Percentiles rank a stretch among this genome's conserved stretches.
phyloP scores from a whole-genome alignment of 495 filamentous ascomycete species.

The Podospora didyma region DNA sequence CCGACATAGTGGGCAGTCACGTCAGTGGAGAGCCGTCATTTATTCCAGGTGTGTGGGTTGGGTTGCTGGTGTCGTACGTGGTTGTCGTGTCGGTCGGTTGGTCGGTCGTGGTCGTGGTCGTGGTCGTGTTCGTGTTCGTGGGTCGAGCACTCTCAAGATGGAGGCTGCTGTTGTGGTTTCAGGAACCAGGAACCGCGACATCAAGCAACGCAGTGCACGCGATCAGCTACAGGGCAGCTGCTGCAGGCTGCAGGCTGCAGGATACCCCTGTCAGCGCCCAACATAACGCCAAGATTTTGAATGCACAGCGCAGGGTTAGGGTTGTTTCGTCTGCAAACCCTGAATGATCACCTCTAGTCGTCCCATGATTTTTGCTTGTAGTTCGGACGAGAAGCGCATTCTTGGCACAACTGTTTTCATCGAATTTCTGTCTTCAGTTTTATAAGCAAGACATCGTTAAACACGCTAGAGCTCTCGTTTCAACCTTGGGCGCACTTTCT shows the following conservation, averaged over 20 bases:
- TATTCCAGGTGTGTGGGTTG: neutral
- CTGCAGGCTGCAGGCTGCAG: neutral
- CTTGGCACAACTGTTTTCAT: too few relatives aligned
- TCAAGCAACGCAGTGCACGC: neutral
- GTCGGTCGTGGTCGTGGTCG: neutral
- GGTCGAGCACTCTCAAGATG: too few relatives aligned
- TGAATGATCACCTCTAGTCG: too few relatives aligned
- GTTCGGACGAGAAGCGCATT: too few relatives aligned
- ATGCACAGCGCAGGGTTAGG: neutral
- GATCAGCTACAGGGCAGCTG: neutral
- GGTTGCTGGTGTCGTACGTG: neutral
- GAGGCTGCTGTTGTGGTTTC: neutral
- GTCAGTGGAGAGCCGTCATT: conserved; percentile 7
- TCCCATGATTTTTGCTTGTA: too few relatives aligned
- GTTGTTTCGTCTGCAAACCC: too few relatives aligned
- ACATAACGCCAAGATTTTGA: neutral
- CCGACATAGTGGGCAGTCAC: conserved; percentile 29
- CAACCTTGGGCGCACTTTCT: too few relatives aligned
- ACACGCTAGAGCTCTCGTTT: too few relatives aligned
- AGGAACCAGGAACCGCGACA: neutral
- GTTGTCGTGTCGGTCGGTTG: neutral
- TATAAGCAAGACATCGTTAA: too few relatives aligned
- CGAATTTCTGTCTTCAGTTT: too few relatives aligned
- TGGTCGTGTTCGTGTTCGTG: too few relatives aligned
- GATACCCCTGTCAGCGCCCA: neutral